Conservation (phyloP, 495 filamentous ascomycete species). For the Hypoxylon fuscum region DNA sequence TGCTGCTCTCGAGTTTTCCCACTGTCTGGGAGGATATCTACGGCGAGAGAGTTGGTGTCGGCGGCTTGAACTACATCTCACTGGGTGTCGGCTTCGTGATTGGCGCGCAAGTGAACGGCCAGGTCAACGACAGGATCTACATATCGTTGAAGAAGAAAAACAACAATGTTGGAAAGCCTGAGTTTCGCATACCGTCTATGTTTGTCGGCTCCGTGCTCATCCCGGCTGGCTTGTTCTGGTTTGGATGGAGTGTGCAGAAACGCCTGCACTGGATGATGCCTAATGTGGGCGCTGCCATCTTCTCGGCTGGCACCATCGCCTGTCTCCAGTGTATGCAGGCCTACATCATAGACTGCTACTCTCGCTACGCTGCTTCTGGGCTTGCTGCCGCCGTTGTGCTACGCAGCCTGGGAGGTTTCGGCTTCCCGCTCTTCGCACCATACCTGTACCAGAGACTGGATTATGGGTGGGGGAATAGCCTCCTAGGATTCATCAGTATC, state of each 20-base stretch:
- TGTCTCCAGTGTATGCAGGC: slow-evolving; percentile 56
- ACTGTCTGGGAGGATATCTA: slow-evolving; percentile 55
- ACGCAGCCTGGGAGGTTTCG: slow-evolving; percentile 55
- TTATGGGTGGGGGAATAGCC: slow-evolving; percentile 41
- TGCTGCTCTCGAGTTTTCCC: slow-evolving; percentile 59
- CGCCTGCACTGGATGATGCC: slow-evolving; percentile 60
- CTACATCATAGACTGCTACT: slow-evolving; percentile 65
- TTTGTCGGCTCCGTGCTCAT: slow-evolving; percentile 45
- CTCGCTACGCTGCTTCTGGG: slow-evolving; percentile 61
- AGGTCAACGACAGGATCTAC: slow-evolving; percentile 50
- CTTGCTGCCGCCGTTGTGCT: slow-evolving; percentile 56
- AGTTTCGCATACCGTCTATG: slow-evolving; percentile 56
- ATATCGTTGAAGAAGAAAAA: slow-evolving; percentile 51
- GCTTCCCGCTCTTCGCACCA: slow-evolving; percentile 59
- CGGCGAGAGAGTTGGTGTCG: slow-evolving; percentile 54
- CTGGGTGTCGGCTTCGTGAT: slow-evolving; percentile 52
- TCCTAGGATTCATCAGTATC: too few species aligned
- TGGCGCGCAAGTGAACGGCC: slow-evolving; percentile 18
- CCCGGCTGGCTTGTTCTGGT: slow-evolving; percentile 54
- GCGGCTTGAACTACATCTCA: slow-evolving; percentile 59
- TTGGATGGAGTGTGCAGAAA: slow-evolving; percentile 51
- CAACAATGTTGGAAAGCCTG: slow-evolving; percentile 61
- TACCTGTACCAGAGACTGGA: slow-evolving; percentile 57
- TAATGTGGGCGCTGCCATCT: slow-evolving; percentile 57
- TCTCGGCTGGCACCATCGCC: slow-evolving; percentile 55